Base-by-base conservation (phyloP, 768 basidiomycete species). In the Cyclocybe cylindracea region DNA sequence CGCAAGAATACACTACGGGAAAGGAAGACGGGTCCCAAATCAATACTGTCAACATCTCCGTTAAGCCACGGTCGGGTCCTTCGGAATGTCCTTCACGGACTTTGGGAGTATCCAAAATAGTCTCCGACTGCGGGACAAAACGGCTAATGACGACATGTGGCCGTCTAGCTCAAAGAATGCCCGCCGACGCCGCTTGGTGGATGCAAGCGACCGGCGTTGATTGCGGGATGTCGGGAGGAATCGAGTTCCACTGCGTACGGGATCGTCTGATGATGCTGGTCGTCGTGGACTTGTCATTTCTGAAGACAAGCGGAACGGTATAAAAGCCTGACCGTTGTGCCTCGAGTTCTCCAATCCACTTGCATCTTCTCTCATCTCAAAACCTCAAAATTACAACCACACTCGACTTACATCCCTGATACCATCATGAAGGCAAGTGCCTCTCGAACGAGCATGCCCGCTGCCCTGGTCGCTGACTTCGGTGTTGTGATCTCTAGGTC, bases 401-500 rank as follows among this genome's bases (percentile, higher is more conserved):
- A 2, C 24, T 37, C 43, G 8, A 53, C 37, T 10, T 40, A 37
- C 50, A 44, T 34, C 44, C 39, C 46, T 19, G 14, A 39, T 39
- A 35, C 46, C 38, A 55, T 40, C 34, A 66, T 66, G 60, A 62
- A 64, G 61, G 60, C 55, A 29, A 29, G 24, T 11, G 47, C 34
- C 45, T 50, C 48, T 46, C 33, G 18, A 44, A 40, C 7, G 19
- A 19, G 13, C 7, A 7, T 2, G 14, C 24, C 46, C 37, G 35
- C 38, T 39, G 35, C 24, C 5, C 24, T 24, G 24, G 19, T 24
- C 50, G 42, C 39, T 59, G 51, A 45, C 60, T 50, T 44, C 53
- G 24, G 24, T 2, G 5, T 5, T 36, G 18, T 53, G 37, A 55
- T 43, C 24, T 34, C 31, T 44, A 90, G 86, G 71, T 91, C 61